These are phyloP conservation scores for Termitomyces sp. DNA, from an alignment of 768 basidiomycete genomes.

Conservation along the genomic window DNA sequence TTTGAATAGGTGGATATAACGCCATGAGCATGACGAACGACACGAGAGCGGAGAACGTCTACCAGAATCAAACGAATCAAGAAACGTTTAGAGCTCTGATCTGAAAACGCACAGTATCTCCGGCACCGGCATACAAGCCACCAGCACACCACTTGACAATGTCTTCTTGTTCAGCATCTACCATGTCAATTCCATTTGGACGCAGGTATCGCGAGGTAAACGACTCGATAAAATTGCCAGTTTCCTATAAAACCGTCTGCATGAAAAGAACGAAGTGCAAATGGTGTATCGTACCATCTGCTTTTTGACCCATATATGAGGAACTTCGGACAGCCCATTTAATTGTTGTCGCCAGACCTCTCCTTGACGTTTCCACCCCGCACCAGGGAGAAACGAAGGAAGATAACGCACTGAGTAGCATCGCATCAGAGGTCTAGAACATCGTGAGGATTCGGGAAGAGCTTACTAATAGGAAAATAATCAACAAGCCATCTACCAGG, in stretches of 20 bases:
- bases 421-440: background rate
- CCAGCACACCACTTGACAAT: constrained; percentile 46
- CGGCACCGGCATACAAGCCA: constrained; percentile 41
- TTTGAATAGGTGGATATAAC: constrained; percentile 35
- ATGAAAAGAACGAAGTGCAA: background rate
- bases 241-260: constrained; percentile 17
- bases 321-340: constrained; percentile 28
- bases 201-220: constrained; percentile 36
- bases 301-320: constrained; percentile 39
- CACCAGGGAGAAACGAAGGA: constrained; percentile 46
- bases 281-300: constrained; percentile 28
- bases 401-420: constrained; percentile 34
- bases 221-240: constrained; percentile 29
- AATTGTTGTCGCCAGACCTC: constrained; percentile 31
- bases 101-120: constrained; percentile 30
- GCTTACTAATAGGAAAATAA: constrained; percentile 32
- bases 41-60: constrained; percentile 43
- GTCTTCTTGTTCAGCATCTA: constrained; percentile 31
- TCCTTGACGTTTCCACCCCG: constrained; percentile 41
- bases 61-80: background rate
- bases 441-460: background rate
- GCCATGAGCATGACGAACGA: constrained; percentile 47
- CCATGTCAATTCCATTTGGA: constrained; percentile 15
- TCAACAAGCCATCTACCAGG: constrained; percentile 41
- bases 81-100: background rate